phyloP scores from a whole-genome alignment of 208 protist genomes.

The Tritrichomonas musculus region DNA sequence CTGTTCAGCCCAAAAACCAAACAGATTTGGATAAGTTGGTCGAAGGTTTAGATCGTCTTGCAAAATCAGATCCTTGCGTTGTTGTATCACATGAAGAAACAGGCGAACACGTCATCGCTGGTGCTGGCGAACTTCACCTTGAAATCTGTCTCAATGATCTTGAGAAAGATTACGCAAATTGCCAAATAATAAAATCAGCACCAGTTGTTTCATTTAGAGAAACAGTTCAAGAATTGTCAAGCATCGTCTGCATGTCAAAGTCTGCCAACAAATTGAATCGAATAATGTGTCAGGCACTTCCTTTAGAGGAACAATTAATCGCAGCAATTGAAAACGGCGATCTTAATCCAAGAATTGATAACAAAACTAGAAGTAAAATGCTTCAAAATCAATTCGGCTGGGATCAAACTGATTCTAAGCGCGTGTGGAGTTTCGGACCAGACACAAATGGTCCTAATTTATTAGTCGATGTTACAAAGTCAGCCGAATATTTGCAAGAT shows the following conservation, averaged over 20 bases:
- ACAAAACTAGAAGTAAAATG: conserved; percentile 68
- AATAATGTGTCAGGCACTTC: conserved; percentile 79
- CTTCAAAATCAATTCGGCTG: conserved; percentile 63
- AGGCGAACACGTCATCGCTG: conserved; percentile 96
- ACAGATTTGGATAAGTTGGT: conserved; percentile 69
- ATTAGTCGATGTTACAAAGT: conserved; percentile 89
- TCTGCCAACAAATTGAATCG: conserved; percentile 99
- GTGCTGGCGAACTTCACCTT: conserved; percentile 96
- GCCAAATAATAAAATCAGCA: conserved; percentile 80
- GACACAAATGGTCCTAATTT: conserved; percentile 89
- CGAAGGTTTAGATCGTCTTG: conserved; percentile 63
- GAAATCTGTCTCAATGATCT: conserved; percentile 99
- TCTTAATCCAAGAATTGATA: conserved; percentile 71
- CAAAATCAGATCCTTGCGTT: conserved; percentile 59
- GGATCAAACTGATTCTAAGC: conserved; percentile 65
- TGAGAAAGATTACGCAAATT: conserved; percentile 83
- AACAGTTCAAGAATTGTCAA: conserved; percentile 73
- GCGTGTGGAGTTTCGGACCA: conserved; percentile 93
- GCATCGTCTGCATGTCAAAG: conserved; percentile 67
- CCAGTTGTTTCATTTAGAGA: conserved; percentile 96
- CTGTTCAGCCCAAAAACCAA: conserved; percentile 89
- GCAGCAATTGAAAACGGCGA: conserved; percentile 79
- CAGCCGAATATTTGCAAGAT: conserved; percentile 94
- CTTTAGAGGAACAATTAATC: conserved; percentile 75
- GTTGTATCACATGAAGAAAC: conserved; percentile 55